Base-by-base conservation (phyloP, 140 eudicot genomes). In the Bidens hawaiensis region DNA sequence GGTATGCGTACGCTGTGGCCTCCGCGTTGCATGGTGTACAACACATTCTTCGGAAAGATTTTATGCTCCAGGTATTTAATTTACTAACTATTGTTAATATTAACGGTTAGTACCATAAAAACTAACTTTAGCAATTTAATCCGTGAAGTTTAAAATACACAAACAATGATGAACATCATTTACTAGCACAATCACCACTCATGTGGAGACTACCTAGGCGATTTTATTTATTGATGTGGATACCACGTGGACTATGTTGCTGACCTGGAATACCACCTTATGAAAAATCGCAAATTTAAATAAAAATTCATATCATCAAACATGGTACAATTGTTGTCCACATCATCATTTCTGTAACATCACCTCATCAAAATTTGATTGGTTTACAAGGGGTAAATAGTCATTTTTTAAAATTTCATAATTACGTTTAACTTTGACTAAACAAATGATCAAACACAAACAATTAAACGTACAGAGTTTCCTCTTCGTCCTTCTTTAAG, bases 1-100 rank as follows among this genome's bases (percentile, higher is more conserved):
- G 97, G 97, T 89, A 89, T 79, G 97, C 85, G 10, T 89, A 89
- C 86, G 97, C 97, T 11, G 91, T 89, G 77, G 97, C 97, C 56
- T 89, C 97, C 65, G 97, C 97, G 71, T 82, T 85, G 83, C 89
- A 89, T 50, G 93, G 93, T 50, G 95, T 89, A 74, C 95, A 86
- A 34, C 95, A 89, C 74, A 82, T 89, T 74, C 97, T 89, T 62
- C 87, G 89, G 40, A 78, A 89, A 60, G 90, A 90, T 81, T 90
- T 90, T 64, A 90, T 90, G 95, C 80, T 90, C 54, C 97, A 90
- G 97, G 97, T 89, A 68, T 58, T 58, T 50, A 5, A 52, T n/a
- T 36, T 3, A 24, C 3, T 28, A 43, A 31, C 65, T 26, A 33
- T 8, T 15, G 17, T 15, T 50, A 21, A 13, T 6, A 38, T 23